These are phyloP conservation scores for Diutina siamensis DNA, from an alignment of 1,139 yeast genomes.

Conservation along the genomic window DNA sequence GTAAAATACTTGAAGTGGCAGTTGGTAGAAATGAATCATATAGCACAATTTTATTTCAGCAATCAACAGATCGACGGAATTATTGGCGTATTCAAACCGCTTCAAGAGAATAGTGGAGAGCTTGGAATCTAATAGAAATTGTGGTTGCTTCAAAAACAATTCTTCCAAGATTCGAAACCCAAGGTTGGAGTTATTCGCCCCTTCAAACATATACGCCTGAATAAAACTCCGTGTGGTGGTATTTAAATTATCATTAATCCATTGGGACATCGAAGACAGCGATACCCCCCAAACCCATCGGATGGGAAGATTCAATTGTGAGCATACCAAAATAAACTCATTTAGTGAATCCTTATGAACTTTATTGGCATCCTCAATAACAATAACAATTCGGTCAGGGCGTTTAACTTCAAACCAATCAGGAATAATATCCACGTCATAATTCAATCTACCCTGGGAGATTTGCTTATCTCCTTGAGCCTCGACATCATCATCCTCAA, in stretches of 20 bases:
- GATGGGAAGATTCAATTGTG: conserved; percentile 26
- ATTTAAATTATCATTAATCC: conserved; percentile 26
- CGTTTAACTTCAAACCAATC: conserved; percentile 25
- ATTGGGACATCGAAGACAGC: conserved; percentile 28
- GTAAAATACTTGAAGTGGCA: conserved; percentile 37
- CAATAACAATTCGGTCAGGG: conserved; percentile 22
- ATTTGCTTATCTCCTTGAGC: conserved; percentile 6
- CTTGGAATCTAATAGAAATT: conserved; percentile 14
- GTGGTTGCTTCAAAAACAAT: conserved; percentile 20
- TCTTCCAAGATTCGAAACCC: conserved; percentile 28
- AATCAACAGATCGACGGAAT: conserved; percentile 41
- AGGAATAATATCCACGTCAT: conserved; percentile 41
- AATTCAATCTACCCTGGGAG: conserved; percentile 23
- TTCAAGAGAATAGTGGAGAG: conserved; percentile 25
- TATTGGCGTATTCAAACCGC: conserved; percentile 31
- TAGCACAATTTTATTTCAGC: conserved; percentile 47
- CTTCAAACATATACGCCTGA: conserved; percentile 31
- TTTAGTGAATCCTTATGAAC: conserved; percentile 40
- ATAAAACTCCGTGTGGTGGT: conserved; percentile 22
- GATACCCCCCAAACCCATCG: conserved; percentile 44
- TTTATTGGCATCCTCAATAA: conserved; percentile 58
- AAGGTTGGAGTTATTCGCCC: conserved; percentile 28
- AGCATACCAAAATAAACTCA: conserved; percentile 35
- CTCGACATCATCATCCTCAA: conserved; percentile 10
- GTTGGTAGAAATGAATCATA: conserved; percentile 63